Evolutionary conservation across 352 stramenopile genomes (phyloP), one percentile per base, ranked within the genome.

Genomic region (Globisporangium nagaii): DNA sequence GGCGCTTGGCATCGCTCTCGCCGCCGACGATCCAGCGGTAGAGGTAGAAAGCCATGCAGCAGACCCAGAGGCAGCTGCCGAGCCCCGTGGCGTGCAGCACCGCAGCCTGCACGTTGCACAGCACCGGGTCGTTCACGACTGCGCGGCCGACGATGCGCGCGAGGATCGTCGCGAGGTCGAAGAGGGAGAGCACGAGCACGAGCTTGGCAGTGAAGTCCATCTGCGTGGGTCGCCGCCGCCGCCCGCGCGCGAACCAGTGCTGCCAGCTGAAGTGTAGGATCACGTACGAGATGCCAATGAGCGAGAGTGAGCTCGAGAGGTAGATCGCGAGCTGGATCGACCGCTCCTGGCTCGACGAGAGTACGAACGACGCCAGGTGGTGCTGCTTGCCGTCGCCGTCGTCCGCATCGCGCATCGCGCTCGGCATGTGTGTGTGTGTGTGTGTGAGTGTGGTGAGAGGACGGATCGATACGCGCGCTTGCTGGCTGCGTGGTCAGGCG

Each of bases 1-100:
- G 69, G 22, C 79, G 65, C 32, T 77, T 90, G 13, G 79, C 79
- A 42, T 87, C 72, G 31, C 75, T 84, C 45, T 93, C 83, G 31
- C 80, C 73, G 15, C 71, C 74, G 13, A 83, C 75, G 42, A 90
- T 84, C 83, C 83, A 93, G 3, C 79, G 73, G 58, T 90, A 90
- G 13, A 93, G 63, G 43, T 90, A 91, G 63, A 84, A 90, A 8
- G 77, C 72, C 59, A 91, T 89, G 51, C 80, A 93, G 36, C 69
- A 86, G 32, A 83, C 77, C 77, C 83, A 93, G 32, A 81, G 62
- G 45, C 75, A 89, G 54, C 74, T 77, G 15, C 73, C 73, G 19
- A 93, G 65, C 19, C 72, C 72, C 15, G 62, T 59, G 8, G 65
- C 65, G 48, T 93, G 68, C 49, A 87, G 75, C n/a, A 84, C 56